A percentile compares a stretch with the other conserved stretches of the same genome.
phyloP scores from a whole-genome alignment of 2,329 filamentous ascomycete genomes.

The Talaromyces islandicus region DNA sequence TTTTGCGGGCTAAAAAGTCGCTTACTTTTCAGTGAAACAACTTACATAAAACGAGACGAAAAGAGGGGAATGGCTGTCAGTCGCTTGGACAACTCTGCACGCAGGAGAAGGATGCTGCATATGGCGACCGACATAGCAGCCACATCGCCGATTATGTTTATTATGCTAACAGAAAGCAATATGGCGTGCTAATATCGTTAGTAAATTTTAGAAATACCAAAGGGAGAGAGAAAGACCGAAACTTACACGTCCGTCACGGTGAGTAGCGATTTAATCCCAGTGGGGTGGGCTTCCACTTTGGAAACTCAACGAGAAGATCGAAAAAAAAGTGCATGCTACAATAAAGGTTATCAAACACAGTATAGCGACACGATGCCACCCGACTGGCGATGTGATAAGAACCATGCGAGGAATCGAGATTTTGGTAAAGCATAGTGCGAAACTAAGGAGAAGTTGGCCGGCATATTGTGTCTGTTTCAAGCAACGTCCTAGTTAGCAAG shows the following conservation, averaged over 20 bases:
- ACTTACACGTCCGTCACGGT: neutral
- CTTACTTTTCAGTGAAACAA: neutral
- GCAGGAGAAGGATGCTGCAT: too few species aligned
- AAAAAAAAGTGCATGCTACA: neutral
- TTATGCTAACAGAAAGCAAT: neutral
- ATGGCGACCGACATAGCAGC: neutral
- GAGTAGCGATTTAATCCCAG: neutral
- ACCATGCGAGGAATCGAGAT: neutral
- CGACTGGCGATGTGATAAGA: neutral
- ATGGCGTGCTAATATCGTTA: neutral
- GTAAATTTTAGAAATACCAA: neutral
- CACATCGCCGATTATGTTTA: neutral
- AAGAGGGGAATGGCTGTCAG: neutral
- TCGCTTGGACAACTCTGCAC: neutral
- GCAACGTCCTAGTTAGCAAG: too few species aligned
- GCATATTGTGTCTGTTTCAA: neutral
- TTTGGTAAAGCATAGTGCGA: neutral
- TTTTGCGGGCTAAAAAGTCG: too few species aligned
- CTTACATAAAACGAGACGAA: neutral
- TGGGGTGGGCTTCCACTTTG: neutral
- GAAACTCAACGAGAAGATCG: neutral
- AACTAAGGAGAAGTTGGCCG: neutral
- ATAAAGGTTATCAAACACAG: neutral
- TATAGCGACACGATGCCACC: neutral
- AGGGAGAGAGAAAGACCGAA: too few species aligned